Conservation (phyloP, 1,139 yeast genomes). For the Blastobotrys raffinosifermentans region DNA sequence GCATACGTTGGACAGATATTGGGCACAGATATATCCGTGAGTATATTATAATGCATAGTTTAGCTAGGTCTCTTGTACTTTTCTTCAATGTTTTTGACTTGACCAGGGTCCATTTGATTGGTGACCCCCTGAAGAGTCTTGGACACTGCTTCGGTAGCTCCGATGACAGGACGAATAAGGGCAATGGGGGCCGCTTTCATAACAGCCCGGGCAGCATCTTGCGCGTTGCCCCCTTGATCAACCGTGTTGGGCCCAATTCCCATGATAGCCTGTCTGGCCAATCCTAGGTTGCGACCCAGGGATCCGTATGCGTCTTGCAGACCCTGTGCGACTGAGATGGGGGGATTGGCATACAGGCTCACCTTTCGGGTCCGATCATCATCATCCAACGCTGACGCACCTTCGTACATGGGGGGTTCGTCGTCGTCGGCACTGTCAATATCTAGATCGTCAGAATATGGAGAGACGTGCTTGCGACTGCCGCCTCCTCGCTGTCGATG, state of each 20-base stretch:
- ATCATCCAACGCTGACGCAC: conserved; percentile 19
- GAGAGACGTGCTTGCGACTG: conserved; percentile 17
- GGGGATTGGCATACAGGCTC: conserved; percentile 84
- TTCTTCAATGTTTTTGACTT: conserved; percentile 45
- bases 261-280: conserved; percentile 60
- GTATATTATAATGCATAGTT: too few species aligned
- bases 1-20: too few species aligned
- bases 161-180: conserved; percentile 78
- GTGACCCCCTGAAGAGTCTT: conserved; percentile 78
- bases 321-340: conserved; percentile 64
- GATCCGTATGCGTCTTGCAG: conserved; percentile 65
- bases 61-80: too few species aligned
- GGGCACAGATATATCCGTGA: too few species aligned
- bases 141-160: conserved; percentile 86
- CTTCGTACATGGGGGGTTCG: conserved; percentile 28
- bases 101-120: conserved; percentile 68
- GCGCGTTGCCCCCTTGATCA: conserved; percentile 43
- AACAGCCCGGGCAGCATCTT: conserved; percentile 61
- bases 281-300: conserved; percentile 58
- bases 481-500: conserved; percentile 6
- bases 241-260: conserved; percentile 56
- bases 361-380: conserved; percentile 35
- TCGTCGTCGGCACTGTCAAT: conserved; percentile 30
- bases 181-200: conserved; percentile 77
- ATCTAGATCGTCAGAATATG: conserved; percentile 28